Base-by-base conservation (phyloP, 805 yeast genomes). In the Blastobotrys americana region DNA sequence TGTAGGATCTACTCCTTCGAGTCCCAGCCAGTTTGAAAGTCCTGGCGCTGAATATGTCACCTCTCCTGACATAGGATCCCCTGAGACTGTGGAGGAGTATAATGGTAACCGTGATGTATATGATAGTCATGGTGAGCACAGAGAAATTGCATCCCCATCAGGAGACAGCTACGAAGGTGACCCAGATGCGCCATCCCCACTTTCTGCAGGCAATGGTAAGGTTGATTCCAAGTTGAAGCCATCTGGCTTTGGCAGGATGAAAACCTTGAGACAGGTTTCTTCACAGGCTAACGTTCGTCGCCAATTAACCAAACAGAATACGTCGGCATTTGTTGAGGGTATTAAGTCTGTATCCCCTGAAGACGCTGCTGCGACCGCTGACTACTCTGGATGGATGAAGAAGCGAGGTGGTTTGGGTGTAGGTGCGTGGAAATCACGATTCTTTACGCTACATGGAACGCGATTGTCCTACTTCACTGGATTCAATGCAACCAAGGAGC, bases 361-460 rank as follows among this genome's bases (percentile, higher is more conserved):
- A 49, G 84, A 85, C 37, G 82, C 97, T 0, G 76, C 84, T 39
- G 77, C 77, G 53, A 68, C 82, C 4, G 86, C 97, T 0, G 83
- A 74, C 44, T 78, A 71, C 55, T 79, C 86, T 40, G 99, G 99
- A 2, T 93, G 97, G 96, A 86, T 93, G 96, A 78, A 88, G 43
- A 93, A 93, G 64, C 80, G 84, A 52, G 95, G 96, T 19, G 84
- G 82, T 47, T 74, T 82, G 47, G 77, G 94, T 3, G 77, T 84
- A 56, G 86, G 89, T n/a, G 77, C 87, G 15, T 93, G 98, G 97
- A 83, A 89, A 56, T 81, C 82, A 45, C 75, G 98, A 42, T 81
- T 72, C 56, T 89, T 89, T 59, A 80, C 90, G 0, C 69, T 93
- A 28, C 96, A 93, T 65, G 96, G 95, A 2, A 93, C 98, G 0